Evolutionary conservation across 352 stramenopile species (phyloP).

Genomic region (Pythium sukuiense): DNA sequence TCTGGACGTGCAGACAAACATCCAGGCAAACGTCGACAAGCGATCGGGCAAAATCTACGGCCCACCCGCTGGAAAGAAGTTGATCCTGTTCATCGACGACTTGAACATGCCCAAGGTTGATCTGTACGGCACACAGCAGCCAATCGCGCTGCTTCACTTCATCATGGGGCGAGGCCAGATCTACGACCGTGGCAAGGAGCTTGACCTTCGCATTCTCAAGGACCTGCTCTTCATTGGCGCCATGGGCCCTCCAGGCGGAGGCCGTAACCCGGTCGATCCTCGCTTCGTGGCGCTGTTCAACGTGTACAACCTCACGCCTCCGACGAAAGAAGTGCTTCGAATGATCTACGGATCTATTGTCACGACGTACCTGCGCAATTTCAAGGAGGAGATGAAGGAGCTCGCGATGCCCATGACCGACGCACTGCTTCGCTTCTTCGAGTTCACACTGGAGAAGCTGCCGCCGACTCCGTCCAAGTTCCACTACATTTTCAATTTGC

Average conservation of each 20-base stretch:
- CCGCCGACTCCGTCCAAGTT: conserved; percentile 94
- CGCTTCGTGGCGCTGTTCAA: conserved; percentile 95
- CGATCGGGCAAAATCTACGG: conserved; percentile 94
- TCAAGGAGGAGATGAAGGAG: conserved; percentile 82
- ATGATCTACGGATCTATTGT: conserved; percentile 95
- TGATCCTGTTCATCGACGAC: conserved; percentile 96
- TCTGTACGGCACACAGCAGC: conserved; percentile 95
- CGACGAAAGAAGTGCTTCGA: conserved; percentile 88
- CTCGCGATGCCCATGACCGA: conserved; percentile 84
- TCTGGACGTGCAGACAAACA: conserved; percentile 92
- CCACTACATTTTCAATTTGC: conserved; percentile 97
- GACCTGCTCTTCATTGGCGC: conserved; percentile 93
- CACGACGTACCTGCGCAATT: conserved; percentile 86
- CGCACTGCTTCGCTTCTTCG: conserved; percentile 87
- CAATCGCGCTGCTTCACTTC: conserved; percentile 94
- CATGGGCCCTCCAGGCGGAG: conserved; percentile 94
- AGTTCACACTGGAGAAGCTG: conserved; percentile 89
- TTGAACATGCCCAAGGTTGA: conserved; percentile 97
- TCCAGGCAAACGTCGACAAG: conserved; percentile 96
- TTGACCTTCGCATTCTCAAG: conserved; percentile 92
- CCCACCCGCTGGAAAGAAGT: conserved; percentile 91
- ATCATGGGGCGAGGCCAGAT: conserved; percentile 91
- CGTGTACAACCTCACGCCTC: conserved; percentile 94
- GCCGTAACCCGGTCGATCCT: conserved; percentile 93
- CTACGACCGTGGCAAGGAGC: conserved; percentile 94